Percentiles rank a stretch among this genome's conserved stretches.
Evolutionary conservation across 2,329 filamentous ascomycete genomes (phyloP).

Genomic region (Ascochyta viciae-villosae): DNA sequence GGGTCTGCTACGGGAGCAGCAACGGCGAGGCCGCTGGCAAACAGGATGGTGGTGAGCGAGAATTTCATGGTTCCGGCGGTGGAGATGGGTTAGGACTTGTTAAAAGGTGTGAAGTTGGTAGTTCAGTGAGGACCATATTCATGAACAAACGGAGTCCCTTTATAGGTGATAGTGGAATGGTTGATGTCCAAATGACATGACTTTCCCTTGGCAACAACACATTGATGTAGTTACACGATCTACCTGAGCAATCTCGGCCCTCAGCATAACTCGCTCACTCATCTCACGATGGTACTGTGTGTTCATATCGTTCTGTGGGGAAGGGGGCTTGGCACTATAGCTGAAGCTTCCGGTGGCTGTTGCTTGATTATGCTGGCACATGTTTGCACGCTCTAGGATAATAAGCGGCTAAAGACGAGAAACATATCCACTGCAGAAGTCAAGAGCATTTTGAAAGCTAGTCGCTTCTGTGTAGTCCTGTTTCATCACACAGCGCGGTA

Average conservation of each 20-base stretch:
- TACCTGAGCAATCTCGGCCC: not conserved
- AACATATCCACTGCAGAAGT: not conserved
- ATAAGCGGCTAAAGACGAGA: constrained; percentile 11
- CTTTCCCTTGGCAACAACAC: not conserved
- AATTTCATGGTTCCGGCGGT: constrained; percentile 41
- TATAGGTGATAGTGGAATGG: not conserved
- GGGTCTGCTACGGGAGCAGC: constrained; percentile 42
- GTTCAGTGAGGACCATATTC: not conserved
- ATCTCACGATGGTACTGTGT: not conserved
- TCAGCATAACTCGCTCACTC: not conserved
- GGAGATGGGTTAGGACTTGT: not conserved
- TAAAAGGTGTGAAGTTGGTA: too few species aligned
- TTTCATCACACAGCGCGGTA: not conserved
- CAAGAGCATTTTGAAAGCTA: not conserved
- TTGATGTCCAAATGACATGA: not conserved
- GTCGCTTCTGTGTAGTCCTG: not conserved
- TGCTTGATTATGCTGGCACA: constrained; percentile 15
- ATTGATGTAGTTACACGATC: not conserved
- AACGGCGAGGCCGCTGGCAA: constrained; percentile 34
- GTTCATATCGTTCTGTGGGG: constrained; percentile 7
- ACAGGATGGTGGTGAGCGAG: constrained; percentile 36
- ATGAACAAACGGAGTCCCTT: not conserved
- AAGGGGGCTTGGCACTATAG: constrained; percentile 22
- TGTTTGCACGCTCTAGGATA: not conserved
- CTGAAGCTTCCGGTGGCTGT: constrained; percentile 28